A percentile compares a stretch with the other conserved stretches of the same genome.
phyloP scores from a whole-genome alignment of 1,284 basidiomycete species.

The Naganishia cerealis region DNA sequence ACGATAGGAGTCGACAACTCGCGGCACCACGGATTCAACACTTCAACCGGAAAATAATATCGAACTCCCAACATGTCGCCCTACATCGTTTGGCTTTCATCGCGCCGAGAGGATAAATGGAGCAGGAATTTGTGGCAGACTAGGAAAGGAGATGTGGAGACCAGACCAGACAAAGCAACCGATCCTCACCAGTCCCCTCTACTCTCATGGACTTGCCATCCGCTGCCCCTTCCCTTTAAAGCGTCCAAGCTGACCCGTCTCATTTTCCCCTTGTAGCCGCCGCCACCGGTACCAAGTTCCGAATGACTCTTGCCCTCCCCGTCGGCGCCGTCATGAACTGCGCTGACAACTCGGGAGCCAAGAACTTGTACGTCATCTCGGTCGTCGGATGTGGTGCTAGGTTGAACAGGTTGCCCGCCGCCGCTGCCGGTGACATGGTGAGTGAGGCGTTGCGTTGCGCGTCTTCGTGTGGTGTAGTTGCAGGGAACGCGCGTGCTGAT shows the following conservation, averaged over 20 bases:
- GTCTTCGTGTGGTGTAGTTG: neutral
- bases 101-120: neutral
- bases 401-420: conserved; percentile 95
- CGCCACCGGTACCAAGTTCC: conserved; percentile 88
- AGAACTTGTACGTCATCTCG: conserved; percentile 63
- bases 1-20: neutral
- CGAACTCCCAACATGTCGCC: neutral
- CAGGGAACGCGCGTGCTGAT: neutral
- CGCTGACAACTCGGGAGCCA: conserved; percentile 99
- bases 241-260: conserved; percentile 4
- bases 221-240: neutral
- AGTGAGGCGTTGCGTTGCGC: neutral
- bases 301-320: conserved; percentile 88
- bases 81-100: neutral
- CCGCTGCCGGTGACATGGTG: conserved; percentile 95
- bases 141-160: conserved; percentile 8
- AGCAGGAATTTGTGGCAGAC: conserved; percentile 1
- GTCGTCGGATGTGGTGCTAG: conserved; percentile 82
- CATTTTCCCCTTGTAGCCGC: conserved; percentile 43
- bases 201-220: neutral
- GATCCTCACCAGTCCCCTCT: conserved; percentile 1
- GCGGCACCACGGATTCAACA: neutral
- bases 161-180: neutral
- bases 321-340: conserved; percentile 99
- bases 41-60: neutral